Evolutionary conservation across 768 basidiomycete species (phyloP), one percentile per base, ranked within the genome.

Genomic region (Russula virescens): DNA sequence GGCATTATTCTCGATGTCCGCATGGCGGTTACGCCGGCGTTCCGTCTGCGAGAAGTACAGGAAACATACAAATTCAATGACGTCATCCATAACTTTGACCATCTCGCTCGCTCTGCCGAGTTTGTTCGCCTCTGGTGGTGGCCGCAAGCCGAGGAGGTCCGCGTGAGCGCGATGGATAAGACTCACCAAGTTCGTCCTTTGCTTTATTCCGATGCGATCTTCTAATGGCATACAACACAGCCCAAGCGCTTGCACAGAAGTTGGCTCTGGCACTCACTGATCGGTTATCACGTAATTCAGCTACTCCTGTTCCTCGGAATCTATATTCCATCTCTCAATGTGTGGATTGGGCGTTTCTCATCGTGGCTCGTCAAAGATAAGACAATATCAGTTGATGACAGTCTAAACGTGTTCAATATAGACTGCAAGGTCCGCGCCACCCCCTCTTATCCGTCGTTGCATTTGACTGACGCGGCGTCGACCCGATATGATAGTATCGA

Each of bases 101-200:
- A 72, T 3, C 71, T 90, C 54, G 83, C 79, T 31, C 70, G 68
- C 54, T 77, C 84, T n/a, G 86, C 90, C 2, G 84, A 99, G 73
- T 93, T 97, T 72, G 89, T 91, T n/a, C 80, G 94, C 19, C 80
- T 94, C 19, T 97, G 92, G 91, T 99, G 95, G 95, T 96, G 87
- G 75, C 94, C 95, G 2, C 85, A 89, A 53, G 80, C 84, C 16
- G 86, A 87, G 61, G 75, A 75, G 38, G 79, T 96, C 53, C 82
- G 91, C 42, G 81, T 89, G 55, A 89, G 86, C 69, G 78, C 84
- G 65, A 80, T 87, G 35, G 81, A 91, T 75, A 82, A 94, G 62
- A 91, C 92, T 6, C 71, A 72, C 58, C 88, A 91, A 80, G 94
- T 95, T 31, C 26, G 38, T 38, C 38, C 38, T 38, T 31, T 13